phyloP scores from a whole-genome alignment of 1,139 yeast genomes.

The Taphrina flavorubra region DNA sequence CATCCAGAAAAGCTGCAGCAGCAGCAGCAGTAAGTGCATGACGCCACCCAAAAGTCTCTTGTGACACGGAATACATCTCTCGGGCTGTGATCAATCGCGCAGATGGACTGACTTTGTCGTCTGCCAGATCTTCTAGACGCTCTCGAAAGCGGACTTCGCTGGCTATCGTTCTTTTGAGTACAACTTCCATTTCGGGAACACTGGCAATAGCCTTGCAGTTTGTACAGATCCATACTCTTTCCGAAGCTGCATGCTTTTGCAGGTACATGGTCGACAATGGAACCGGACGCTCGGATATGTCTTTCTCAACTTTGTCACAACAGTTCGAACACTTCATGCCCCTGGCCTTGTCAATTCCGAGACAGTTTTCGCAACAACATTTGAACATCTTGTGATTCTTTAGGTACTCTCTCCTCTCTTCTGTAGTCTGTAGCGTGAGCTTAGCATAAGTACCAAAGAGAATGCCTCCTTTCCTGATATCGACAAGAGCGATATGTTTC shows the following conservation, averaged over 20 bases:
- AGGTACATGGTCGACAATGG: slow-evolving; percentile 15
- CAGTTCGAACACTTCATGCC: not conserved
- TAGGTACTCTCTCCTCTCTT: slow-evolving; percentile 16
- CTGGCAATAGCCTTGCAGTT: not conserved
- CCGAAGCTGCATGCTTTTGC: not conserved
- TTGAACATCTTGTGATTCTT: slow-evolving; percentile 27
- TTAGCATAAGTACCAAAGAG: slow-evolving; percentile 35
- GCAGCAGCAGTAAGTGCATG: slow-evolving; percentile 19
- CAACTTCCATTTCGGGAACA: not conserved
- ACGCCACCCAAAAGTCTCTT: slow-evolving; percentile 11
- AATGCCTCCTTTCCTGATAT: slow-evolving; percentile 19
- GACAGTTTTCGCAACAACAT: slow-evolving; percentile 17
- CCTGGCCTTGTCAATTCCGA: slow-evolving; percentile 3
- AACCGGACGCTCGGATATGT: not conserved
- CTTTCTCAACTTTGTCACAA: not conserved
- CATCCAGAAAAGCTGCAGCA: slow-evolving; percentile 5
- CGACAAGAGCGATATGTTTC: slow-evolving; percentile 27
- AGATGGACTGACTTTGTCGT: not conserved
- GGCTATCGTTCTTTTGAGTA: not conserved
- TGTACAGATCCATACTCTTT: not conserved
- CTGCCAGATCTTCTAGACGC: not conserved
- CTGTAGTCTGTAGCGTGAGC: not conserved
- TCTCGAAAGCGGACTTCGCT: not conserved
- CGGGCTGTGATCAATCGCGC: not conserved
- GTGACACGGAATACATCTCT: not conserved